These are phyloP conservation scores for Pleurotus tuoliensis DNA, from an alignment of 768 basidiomycete species.

Conservation along the genomic window DNA sequence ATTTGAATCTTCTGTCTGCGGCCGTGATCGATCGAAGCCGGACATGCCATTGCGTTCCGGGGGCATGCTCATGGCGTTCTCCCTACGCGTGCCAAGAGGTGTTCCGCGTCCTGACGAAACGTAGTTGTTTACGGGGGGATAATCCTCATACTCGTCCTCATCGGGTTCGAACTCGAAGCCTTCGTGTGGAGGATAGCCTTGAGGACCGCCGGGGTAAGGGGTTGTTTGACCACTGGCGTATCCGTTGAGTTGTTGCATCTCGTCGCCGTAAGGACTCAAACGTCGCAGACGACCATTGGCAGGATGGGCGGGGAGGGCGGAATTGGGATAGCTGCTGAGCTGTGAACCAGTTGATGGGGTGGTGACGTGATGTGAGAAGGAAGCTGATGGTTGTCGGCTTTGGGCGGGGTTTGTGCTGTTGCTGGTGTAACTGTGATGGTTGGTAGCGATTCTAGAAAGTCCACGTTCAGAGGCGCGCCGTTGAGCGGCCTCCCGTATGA, in stretches of 20 bases:
- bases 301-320: conserved; percentile 27
- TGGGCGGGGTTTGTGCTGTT: conserved; percentile 43
- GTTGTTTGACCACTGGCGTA: conserved; percentile 3
- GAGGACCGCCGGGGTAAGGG: conserved; percentile 36
- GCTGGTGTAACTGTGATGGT: conserved; percentile 14
- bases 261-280: conserved; percentile 28
- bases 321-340: conserved; percentile 18
- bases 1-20: conserved; percentile 65
- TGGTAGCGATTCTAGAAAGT: conserved; percentile 46
- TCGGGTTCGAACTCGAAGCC: conserved; percentile 74
- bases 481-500: conserved; percentile 75
- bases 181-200: conserved; percentile 58
- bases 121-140: conserved; percentile 42
- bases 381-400: conserved; percentile 28
- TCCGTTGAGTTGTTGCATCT: conserved; percentile 18
- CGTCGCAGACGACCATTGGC: conserved; percentile 27
- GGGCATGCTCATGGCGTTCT: conserved; percentile 55
- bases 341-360: conserved; percentile 14
- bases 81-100: conserved; percentile 57
- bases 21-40: conserved; percentile 54
- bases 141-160: conserved; percentile 75
- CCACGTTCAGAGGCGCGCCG: conserved; percentile 67
- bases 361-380: conserved; percentile 29
- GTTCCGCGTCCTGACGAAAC: conserved; percentile 70
- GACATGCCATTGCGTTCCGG: conserved; percentile 48